Evolutionary conservation across 2,329 filamentous ascomycete species (phyloP).

Genomic region (Chaetomium globosum): DNA sequence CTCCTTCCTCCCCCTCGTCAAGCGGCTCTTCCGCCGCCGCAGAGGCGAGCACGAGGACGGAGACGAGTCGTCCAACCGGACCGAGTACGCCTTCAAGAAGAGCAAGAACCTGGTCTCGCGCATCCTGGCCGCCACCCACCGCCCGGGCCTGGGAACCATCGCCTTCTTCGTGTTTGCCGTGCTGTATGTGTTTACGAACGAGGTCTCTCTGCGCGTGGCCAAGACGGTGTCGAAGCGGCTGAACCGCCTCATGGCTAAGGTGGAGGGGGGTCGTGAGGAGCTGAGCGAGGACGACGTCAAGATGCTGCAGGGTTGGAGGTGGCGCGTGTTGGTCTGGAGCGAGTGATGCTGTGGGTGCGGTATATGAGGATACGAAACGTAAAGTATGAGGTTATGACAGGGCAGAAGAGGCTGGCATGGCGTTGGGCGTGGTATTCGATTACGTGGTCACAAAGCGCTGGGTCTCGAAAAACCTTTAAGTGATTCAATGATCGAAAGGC

Average conservation of each 20-base stretch:
- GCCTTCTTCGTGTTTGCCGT: slow-evolving; percentile 60
- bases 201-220: slow-evolving; percentile 59
- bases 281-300: slow-evolving; percentile 54
- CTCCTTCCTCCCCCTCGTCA: slow-evolving; percentile 56
- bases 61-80: slow-evolving; percentile 51
- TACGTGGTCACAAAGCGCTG: not conserved
- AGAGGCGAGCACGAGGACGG: slow-evolving; percentile 39
- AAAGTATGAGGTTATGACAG: not conserved
- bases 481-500: not conserved
- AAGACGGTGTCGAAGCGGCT: slow-evolving; percentile 55
- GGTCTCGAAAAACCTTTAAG: not conserved
- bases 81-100: slow-evolving; percentile 59
- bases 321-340: slow-evolving; percentile 56
- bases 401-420: not conserved
- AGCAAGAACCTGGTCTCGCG: slow-evolving; percentile 55
- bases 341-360: slow-evolving; percentile 18
- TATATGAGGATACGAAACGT: not conserved
- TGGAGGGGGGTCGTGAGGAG: slow-evolving; percentile 52
- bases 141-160: slow-evolving; percentile 52
- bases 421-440: not conserved
- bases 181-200: slow-evolving; percentile 61
- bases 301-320: slow-evolving; percentile 58
- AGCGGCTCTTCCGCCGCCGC: slow-evolving; percentile 54
- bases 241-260: slow-evolving; percentile 50
- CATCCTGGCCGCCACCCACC: slow-evolving; percentile 51